A percentile compares a stretch with the other conserved stretches of the same genome.
These are phyloP conservation scores for Torulaspora gathmanii DNA, from an alignment of 805 yeast genomes.

Conservation along the genomic window DNA sequence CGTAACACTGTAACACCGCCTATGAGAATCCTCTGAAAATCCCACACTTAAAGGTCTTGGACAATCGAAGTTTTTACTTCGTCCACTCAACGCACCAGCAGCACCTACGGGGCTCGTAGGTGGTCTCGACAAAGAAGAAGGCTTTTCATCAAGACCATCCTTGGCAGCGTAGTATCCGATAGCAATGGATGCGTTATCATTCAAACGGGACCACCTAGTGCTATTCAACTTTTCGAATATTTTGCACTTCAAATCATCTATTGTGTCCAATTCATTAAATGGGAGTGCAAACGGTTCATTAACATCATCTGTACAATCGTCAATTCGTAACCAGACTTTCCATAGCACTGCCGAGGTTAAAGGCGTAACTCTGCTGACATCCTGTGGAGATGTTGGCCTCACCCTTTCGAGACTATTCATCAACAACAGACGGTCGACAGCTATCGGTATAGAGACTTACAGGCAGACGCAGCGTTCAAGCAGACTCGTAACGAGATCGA, in stretches of 20 bases:
- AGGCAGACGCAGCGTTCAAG: neutral
- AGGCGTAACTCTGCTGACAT: constrained; percentile 7
- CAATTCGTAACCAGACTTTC: constrained; percentile 29
- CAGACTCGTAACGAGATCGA: neutral
- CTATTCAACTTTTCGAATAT: constrained; percentile 48
- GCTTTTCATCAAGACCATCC: constrained; percentile 1
- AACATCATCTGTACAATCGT: constrained; percentile 13
- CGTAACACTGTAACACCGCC: constrained; percentile 9
- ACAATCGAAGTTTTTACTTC: constrained; percentile 2
- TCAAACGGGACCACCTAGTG: constrained; percentile 60
- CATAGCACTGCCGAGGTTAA: constrained; percentile 12
- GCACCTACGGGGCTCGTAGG: constrained; percentile 6
- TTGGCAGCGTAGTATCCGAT: constrained; percentile 39
- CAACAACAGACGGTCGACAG: neutral
- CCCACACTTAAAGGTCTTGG: constrained; percentile 1
- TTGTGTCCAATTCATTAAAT: constrained; percentile 57
- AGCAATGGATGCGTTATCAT: constrained; percentile 61
- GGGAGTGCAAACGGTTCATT: constrained; percentile 60
- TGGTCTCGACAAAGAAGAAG: constrained; percentile 4
- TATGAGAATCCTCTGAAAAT: neutral
- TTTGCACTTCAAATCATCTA: constrained; percentile 75
- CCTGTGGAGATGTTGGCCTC: constrained; percentile 11
- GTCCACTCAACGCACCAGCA: neutral
- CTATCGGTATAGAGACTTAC: neutral
- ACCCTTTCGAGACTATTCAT: constrained; percentile 10